Evolutionary conservation across 148 eudicot species (phyloP), one percentile per base, ranked within the genome.

Genomic region (Diospyros lotus): DNA sequence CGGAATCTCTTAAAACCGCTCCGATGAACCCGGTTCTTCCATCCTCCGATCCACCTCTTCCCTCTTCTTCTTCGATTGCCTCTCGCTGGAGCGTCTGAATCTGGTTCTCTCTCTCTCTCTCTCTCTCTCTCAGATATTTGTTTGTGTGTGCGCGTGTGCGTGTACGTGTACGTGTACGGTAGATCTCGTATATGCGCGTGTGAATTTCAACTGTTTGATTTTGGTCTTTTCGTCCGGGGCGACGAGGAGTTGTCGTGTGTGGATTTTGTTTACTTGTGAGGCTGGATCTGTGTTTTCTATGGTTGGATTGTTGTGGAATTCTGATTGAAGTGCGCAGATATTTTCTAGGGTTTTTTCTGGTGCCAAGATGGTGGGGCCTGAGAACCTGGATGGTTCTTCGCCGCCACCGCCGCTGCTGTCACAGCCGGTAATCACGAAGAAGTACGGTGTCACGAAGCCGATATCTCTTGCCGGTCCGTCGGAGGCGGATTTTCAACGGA

Each of bases 381-480:
- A 87, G 71, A 75, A 67, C 75, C 43, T 80, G 3, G 71, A 58
- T 28, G 51, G 75, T 7, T 38, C 38, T 5, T 43, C 81, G 51
- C 28, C 82, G 68, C 51, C 80, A 48, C 68, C 80, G 28, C 28
- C 28, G 28, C 28, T 28, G 3, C 53, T 61, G 8, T 58, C 52
- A 1, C 78, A 66, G 10, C 59, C 52, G 38, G 62, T 66, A 14
- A 14, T 74, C 14, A 43, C 68, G 15, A 86, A 76, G 45, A 80
- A 58, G 75, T 81, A 59, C 7, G 91, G 88, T 0, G 83, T 84
- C 69, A 86, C 84, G 6, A 83, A 90, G 82, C 87, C 91, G 65
- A 82, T 90, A 63, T 90, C 91, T 54, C 79, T 83, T 2, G 81
- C 89, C 15, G 91, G 94, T 7, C 91, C 94, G 1, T 75, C 82